Conservation (phyloP, 2,329 filamentous ascomycete genomes). For the Monosporascus cannonballus region DNA sequence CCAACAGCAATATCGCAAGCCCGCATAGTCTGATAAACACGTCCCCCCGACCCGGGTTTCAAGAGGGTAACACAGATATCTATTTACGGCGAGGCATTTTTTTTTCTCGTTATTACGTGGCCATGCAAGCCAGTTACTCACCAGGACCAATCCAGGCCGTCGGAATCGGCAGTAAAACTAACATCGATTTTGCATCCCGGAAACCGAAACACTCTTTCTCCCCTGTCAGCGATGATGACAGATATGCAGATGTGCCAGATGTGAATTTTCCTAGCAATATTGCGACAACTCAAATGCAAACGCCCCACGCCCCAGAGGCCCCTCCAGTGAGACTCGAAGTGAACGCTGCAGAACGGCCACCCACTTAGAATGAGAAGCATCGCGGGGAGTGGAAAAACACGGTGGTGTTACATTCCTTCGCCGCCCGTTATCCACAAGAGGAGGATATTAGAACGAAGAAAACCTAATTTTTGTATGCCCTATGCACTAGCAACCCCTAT, state of each 20-base stretch:
- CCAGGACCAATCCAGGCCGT: background rate
- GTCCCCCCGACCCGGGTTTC: background rate
- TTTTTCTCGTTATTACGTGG: background rate
- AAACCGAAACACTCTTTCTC: background rate
- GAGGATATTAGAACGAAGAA: background rate
- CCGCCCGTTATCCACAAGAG: background rate
- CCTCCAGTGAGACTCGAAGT: background rate
- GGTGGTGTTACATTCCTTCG: background rate
- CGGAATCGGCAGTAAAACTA: background rate
- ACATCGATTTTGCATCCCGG: background rate
- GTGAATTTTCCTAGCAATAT: background rate
- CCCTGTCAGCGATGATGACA: background rate
- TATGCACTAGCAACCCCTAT: background rate
- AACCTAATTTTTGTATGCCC: background rate
- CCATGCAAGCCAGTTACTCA: background rate
- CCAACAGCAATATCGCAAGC: background rate
- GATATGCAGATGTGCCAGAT: background rate
- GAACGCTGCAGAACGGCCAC: background rate
- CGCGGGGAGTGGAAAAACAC: background rate
- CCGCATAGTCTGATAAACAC: background rate
- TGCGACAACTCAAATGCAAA: background rate
- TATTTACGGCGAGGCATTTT: background rate
- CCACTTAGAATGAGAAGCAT: background rate
- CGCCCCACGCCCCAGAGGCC: background rate
- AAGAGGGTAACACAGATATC: background rate